These are phyloP conservation scores for Stagonosporopsis tanaceti DNA, from an alignment of 2,329 filamentous ascomycete genomes.

Conservation along the genomic window DNA sequence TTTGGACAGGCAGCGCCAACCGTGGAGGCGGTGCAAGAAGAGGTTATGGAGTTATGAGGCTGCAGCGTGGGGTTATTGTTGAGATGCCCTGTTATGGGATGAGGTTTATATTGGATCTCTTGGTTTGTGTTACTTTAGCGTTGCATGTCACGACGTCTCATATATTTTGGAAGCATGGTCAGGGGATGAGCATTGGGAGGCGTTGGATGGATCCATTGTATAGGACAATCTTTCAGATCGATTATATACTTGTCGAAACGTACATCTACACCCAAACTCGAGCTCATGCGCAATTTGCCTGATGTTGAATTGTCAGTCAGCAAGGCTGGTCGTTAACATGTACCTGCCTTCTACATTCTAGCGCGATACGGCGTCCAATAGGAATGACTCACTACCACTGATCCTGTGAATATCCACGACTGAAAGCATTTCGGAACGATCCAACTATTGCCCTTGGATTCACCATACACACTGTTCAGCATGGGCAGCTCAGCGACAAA, in stretches of 20 bases:
- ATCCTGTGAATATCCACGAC: background rate
- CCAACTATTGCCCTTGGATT: too few relatives aligned
- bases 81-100: background rate
- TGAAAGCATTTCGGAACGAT: background rate
- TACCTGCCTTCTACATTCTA: constrained; percentile 18
- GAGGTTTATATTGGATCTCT: background rate
- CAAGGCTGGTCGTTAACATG: background rate
- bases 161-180: background rate
- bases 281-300: too few relatives aligned
- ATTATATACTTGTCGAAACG: background rate
- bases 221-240: background rate
- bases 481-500: background rate
- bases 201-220: constrained; percentile 1
- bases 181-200: constrained; percentile 12
- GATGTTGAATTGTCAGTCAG: background rate
- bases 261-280: background rate
- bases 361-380: constrained; percentile 14
- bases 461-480: background rate
- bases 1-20: constrained; percentile 25
- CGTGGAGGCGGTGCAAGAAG: constrained; percentile 15
- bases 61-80: background rate
- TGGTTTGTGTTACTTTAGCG: constrained; percentile 14
- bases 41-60: constrained; percentile 31
- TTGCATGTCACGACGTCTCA: constrained; percentile 11
- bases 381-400: constrained; percentile 14